Conservation (phyloP, 2,329 filamentous ascomycete species). For the Fusarium drepaniforme region DNA sequence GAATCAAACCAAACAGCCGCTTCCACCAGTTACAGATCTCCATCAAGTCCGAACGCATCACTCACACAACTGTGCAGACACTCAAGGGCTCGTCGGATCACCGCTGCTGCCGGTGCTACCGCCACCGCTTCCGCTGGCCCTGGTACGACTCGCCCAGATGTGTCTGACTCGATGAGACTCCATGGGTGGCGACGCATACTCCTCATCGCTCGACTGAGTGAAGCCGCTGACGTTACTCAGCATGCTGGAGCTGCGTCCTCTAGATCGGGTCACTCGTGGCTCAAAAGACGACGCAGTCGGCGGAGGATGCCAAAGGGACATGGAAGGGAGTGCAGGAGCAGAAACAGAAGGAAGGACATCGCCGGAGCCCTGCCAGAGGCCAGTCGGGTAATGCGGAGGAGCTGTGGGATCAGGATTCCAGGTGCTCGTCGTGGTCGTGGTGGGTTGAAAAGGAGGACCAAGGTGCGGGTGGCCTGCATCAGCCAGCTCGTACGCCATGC, state of each 20-base stretch:
- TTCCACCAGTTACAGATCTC: constrained; percentile 3
- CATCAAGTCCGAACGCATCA: constrained; percentile 3
- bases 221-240: constrained; percentile 76
- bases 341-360: constrained; percentile 50
- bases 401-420: constrained; percentile 53
- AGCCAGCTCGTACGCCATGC: constrained; percentile 47
- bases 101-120: constrained; percentile 60
- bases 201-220: constrained; percentile 71
- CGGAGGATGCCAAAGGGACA: constrained; percentile 52
- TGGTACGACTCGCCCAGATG: constrained; percentile 44
- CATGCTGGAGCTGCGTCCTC: constrained; percentile 75
- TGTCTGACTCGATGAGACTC: constrained; percentile 33
- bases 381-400: constrained; percentile 49
- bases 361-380: constrained; percentile 53
- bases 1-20: constrained; percentile 29
- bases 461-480: constrained; percentile 42
- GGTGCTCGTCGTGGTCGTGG: constrained; percentile 36
- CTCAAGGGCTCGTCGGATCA: constrained; percentile 63
- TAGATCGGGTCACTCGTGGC: constrained; percentile 54
- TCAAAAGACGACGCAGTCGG: constrained; percentile 53
- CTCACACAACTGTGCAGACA: background rate
- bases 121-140: constrained; percentile 52
- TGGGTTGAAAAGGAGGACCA: constrained; percentile 42
- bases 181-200: constrained; percentile 47
- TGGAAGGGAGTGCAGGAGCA: constrained; percentile 47